Evolutionary conservation across 176 grass and related monocot species (phyloP).

Genomic region (Rhynchospora pubera): DNA sequence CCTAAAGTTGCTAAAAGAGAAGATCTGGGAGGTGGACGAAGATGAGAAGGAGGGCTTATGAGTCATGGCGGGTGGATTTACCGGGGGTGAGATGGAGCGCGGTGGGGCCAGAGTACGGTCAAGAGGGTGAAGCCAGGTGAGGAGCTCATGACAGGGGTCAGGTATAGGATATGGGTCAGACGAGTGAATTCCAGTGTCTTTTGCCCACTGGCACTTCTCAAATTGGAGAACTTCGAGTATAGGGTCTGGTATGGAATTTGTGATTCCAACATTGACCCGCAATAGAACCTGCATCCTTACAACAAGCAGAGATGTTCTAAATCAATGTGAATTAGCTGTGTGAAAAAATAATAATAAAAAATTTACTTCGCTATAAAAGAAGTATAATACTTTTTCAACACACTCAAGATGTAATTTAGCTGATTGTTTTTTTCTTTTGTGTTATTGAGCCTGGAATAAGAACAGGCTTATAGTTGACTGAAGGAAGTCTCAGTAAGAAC

Average conservation of each 20-base stretch:
- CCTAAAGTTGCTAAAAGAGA: constrained; percentile 72
- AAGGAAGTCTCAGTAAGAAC: no score
- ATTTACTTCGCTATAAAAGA: not conserved
- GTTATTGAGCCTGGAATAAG: not conserved
- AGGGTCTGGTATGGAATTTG: constrained; percentile 55
- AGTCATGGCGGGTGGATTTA: constrained; percentile 48
- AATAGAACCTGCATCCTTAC: constrained; percentile 98
- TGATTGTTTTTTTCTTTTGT: constrained; percentile 10
- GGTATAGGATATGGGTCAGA: constrained; percentile 32
- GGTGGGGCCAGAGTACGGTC: constrained; percentile 63
- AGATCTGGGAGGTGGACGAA: constrained; percentile 71
- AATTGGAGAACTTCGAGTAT: constrained; percentile 96
- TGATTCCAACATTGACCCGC: constrained; percentile 82
- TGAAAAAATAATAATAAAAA: constrained; percentile 7
- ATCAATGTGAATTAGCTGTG: constrained; percentile 35
- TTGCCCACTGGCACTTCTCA: constrained; percentile 56
- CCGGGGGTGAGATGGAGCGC: constrained; percentile 58
- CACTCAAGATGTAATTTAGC: not conserved
- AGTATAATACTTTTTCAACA: not conserved
- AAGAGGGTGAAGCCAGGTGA: constrained; percentile 91
- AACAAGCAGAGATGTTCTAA: constrained; percentile 37
- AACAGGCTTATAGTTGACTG: not conserved
- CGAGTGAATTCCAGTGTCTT: constrained; percentile 32
- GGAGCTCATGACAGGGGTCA: constrained; percentile 71
- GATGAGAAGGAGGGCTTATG: constrained; percentile 72